These are phyloP conservation scores for Clausena lansium DNA, from an alignment of 345 rosid species.

Conservation along the genomic window DNA sequence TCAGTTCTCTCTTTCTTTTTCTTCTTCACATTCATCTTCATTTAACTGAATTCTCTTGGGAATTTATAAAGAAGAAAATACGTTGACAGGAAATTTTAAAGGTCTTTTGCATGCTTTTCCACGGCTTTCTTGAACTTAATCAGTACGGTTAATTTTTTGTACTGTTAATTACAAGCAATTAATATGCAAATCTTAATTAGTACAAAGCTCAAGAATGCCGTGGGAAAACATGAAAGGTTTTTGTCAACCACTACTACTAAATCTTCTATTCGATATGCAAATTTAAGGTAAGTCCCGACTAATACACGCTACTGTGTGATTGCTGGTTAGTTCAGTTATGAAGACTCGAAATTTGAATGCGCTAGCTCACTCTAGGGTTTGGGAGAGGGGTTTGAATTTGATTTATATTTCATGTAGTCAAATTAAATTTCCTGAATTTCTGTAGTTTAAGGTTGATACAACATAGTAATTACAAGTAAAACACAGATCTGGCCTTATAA, in stretches of 20 bases:
- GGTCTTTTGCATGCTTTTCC: slow-evolving; percentile 42
- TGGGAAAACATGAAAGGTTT: slow-evolving; percentile 37
- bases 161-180: background rate
- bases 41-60: background rate
- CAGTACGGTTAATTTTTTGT: background rate
- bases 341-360: too few relatives aligned
- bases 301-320: background rate
- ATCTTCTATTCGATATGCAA: background rate
- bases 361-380: too few relatives aligned
- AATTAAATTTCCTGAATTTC: too few relatives aligned
- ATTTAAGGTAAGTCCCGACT: background rate
- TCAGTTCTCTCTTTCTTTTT: too few relatives aligned
- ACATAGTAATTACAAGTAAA: too few relatives aligned
- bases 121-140: slow-evolving; percentile 47
- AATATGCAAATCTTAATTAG: background rate
- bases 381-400: too few relatives aligned
- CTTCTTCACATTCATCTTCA: background rate
- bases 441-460: too few relatives aligned
- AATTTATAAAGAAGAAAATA: background rate
- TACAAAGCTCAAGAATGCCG: slow-evolving; percentile 33
- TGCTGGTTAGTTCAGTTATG: too few relatives aligned
- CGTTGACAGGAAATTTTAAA: background rate
- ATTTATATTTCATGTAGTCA: too few relatives aligned
- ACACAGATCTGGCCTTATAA: too few relatives aligned
- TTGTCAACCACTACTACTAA: background rate